Evolutionary conservation across 1,284 basidiomycete genomes (phyloP).

Genomic region (Cutaneotrichosporon sp.): DNA sequence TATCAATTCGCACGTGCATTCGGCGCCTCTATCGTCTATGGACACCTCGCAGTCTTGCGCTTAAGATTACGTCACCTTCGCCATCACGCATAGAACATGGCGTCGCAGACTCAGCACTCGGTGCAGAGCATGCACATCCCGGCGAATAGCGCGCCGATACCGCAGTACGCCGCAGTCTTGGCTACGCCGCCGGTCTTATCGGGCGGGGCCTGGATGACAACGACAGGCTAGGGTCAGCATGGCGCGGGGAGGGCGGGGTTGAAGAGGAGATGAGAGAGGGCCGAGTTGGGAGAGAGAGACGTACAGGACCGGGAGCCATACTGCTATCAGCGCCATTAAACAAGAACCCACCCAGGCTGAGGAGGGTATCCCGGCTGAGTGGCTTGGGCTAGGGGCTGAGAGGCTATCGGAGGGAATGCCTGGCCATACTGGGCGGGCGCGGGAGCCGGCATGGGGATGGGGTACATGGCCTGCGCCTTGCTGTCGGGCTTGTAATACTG

Average conservation of each 20-base stretch:
- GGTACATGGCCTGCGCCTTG: not conserved
- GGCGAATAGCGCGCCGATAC: slow-evolving; percentile 7
- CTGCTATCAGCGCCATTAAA: not conserved
- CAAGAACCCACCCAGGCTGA: slow-evolving; percentile 1
- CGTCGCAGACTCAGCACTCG: not conserved
- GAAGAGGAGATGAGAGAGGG: not conserved
- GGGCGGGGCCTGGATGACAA: slow-evolving; percentile 8
- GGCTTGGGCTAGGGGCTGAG: too few species aligned
- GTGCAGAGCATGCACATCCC: slow-evolving; percentile 9
- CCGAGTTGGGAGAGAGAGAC: not conserved
- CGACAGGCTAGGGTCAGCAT: slow-evolving; percentile 8
- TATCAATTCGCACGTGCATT: not conserved
- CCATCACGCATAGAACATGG: too few species aligned
- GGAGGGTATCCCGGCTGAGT: not conserved
- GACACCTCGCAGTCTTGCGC: too few species aligned
- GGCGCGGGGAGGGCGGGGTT: too few species aligned
- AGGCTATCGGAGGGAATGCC: not conserved
- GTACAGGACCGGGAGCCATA: not conserved
- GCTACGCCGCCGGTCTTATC: slow-evolving; percentile 11
- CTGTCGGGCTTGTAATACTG: not conserved
- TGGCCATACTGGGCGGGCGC: too few species aligned
- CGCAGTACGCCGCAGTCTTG: slow-evolving; percentile 12
- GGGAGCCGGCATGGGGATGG: not conserved
- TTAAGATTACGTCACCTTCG: too few species aligned
- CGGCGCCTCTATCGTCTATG: too few species aligned